A percentile compares a stretch with the other conserved stretches of the same genome.
phyloP scores from a whole-genome alignment of 805 yeast genomes.

The Candida awuae region DNA sequence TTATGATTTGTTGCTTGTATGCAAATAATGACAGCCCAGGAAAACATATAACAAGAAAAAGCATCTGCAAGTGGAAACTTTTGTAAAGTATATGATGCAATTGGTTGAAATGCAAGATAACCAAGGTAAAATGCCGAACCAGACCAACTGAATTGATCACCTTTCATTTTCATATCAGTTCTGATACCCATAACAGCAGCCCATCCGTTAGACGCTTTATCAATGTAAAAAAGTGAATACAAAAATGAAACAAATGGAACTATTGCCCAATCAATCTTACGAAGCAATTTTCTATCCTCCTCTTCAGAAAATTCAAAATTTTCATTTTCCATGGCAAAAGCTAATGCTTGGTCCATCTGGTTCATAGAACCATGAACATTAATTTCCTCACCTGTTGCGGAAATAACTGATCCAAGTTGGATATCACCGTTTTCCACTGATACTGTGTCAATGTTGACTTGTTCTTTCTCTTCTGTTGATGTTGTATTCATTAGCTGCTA shows the following conservation, averaged over 20 bases:
- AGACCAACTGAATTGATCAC: slow-evolving; percentile 41
- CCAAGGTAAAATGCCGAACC: slow-evolving; percentile 32
- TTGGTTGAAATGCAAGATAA: slow-evolving; percentile 38
- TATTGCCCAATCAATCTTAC: slow-evolving; percentile 29
- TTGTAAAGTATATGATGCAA: slow-evolving; percentile 35
- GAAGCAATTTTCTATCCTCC: slow-evolving; percentile 6
- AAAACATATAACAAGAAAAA: slow-evolving; percentile 31
- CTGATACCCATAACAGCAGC: slow-evolving; percentile 40
- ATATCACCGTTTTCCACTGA: too few species aligned
- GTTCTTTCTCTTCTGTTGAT: too few species aligned
- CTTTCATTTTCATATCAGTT: slow-evolving; percentile 32
- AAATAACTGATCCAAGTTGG: too few species aligned
- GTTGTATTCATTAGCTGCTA: too few species aligned
- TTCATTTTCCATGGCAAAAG: neutral
- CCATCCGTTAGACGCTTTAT: slow-evolving; percentile 34
- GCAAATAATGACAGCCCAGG: slow-evolving; percentile 40
- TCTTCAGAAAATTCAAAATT: slow-evolving; percentile 16
- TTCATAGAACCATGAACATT: too few species aligned
- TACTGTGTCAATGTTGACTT: too few species aligned
- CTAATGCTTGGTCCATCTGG: slow-evolving; percentile 6
- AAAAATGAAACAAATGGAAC: slow-evolving; percentile 24
- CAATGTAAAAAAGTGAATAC: slow-evolving; percentile 27
- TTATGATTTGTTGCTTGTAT: slow-evolving; percentile 24
- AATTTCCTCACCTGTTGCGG: too few species aligned
- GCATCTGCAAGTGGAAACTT: slow-evolving; percentile 29